Percentiles rank a stretch among this genome's conserved stretches.
Evolutionary conservation across 2,329 filamentous ascomycete species (phyloP).

Genomic region (Huntiella savannae): DNA sequence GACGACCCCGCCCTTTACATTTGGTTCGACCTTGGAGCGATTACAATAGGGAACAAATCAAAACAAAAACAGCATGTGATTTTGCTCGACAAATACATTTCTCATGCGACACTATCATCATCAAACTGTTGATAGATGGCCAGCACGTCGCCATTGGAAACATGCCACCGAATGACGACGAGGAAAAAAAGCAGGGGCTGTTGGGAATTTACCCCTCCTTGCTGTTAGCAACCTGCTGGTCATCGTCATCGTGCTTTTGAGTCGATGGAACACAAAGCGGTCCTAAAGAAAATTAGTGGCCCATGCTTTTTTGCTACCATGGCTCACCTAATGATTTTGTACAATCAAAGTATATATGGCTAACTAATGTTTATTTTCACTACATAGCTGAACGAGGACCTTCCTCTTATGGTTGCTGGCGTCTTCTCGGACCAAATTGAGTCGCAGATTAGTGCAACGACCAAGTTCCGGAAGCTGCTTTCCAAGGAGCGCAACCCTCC

Average conservation of each 20-base stretch:
- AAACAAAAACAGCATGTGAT: too few species aligned
- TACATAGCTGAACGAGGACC: slow-evolving; percentile 77
- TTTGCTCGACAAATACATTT: neutral
- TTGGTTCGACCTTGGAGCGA: too few species aligned
- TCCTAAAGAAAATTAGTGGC: neutral
- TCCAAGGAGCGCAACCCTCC: slow-evolving; percentile 98
- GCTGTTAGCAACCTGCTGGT: neutral
- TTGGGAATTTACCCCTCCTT: slow-evolving; percentile 8
- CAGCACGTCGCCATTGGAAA: too few species aligned
- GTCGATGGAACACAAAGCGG: neutral
- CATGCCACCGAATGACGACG: too few species aligned
- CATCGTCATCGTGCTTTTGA: neutral
- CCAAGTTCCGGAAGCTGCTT: slow-evolving; percentile 93
- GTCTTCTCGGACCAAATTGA: slow-evolving; percentile 99
- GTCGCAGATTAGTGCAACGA: slow-evolving; percentile 88
- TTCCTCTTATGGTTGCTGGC: slow-evolving; percentile 92
- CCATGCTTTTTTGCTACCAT: slow-evolving; percentile 1
- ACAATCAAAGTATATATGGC: neutral
- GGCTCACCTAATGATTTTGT: neutral
- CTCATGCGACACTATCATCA: neutral
- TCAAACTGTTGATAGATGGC: neutral
- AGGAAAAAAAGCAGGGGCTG: neutral
- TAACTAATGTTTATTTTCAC: slow-evolving; percentile 14
- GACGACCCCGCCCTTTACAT: slow-evolving; percentile 8
- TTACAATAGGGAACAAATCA: too few species aligned